Conservation (phyloP, 345 rosid species). For the Turritis glabra region DNA sequence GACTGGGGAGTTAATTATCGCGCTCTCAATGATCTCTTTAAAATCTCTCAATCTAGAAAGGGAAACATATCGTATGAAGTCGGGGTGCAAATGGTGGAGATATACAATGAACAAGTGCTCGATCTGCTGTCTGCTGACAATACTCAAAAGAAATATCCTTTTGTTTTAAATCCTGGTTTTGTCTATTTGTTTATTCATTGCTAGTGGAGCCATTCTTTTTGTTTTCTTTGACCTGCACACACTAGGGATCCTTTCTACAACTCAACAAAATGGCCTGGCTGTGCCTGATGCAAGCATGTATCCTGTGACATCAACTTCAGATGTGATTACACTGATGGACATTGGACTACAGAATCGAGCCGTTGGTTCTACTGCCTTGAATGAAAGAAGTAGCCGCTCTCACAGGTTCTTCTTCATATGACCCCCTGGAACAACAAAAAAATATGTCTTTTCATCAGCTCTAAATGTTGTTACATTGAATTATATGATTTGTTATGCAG, state of each 20-base stretch:
- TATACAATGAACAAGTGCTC: constrained; percentile 87
- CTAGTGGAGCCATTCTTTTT: constrained; percentile 20
- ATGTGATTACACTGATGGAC: constrained; percentile 74
- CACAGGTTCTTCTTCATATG: constrained; percentile 58
- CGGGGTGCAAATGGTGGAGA: constrained; percentile 88
- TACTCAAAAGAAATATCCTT: constrained; percentile 89
- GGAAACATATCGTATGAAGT: constrained; percentile 58
- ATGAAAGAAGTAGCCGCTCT: constrained; percentile 96
- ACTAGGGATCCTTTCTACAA: constrained; percentile 59
- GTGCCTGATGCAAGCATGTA: constrained; percentile 95
- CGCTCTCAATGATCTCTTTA: constrained; percentile 81
- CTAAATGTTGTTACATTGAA: constrained; percentile 3
- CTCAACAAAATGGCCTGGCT: constrained; percentile 69
- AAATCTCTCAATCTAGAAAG: constrained; percentile 59
- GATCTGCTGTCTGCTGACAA: constrained; percentile 62
- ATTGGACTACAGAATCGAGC: constrained; percentile 77
- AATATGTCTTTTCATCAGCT: background rate
- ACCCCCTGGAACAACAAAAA: background rate
- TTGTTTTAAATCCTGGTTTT: background rate
- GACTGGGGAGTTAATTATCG: constrained; percentile 90
- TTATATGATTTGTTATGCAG: constrained; percentile 42
- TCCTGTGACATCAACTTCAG: constrained; percentile 66
- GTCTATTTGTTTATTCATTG: background rate
- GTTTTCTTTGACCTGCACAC: constrained; percentile 72
- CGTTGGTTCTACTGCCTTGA: constrained; percentile 74